A percentile compares a stretch with the other conserved stretches of the same genome.
Evolutionary conservation across 257 asterid genomes (phyloP).

Genomic region (Nyctanthes arbortristis): DNA sequence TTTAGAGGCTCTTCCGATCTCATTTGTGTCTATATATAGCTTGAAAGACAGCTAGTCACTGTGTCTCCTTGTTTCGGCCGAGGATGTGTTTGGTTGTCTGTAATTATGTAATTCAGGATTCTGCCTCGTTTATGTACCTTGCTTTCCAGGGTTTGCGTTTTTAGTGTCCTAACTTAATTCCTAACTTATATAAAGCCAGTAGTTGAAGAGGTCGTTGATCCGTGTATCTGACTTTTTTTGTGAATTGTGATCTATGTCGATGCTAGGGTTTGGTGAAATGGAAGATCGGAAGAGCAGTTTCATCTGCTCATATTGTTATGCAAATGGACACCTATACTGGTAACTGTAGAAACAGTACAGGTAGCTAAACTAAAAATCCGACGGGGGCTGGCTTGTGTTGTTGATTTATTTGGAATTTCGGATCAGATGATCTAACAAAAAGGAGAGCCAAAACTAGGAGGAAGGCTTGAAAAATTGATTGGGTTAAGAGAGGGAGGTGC

Average conservation of each 20-base stretch:
- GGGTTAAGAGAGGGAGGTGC: neutral
- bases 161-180: constrained; percentile 21
- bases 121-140: constrained; percentile 2
- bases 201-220: constrained; percentile 30
- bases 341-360: too few species aligned
- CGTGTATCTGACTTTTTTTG: constrained; percentile 20
- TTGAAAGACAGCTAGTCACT: constrained; percentile 32
- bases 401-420: too few species aligned
- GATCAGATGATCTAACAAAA: too few species aligned
- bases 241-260: neutral
- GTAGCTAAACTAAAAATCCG: neutral
- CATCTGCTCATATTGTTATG: neutral
- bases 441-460: too few species aligned
- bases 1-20: constrained; percentile 24
- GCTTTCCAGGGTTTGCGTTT: constrained; percentile 5
- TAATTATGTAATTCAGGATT: constrained; percentile 42
- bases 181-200: constrained; percentile 17
- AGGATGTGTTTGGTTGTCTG: constrained; percentile 51
- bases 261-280: neutral
- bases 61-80: constrained; percentile 27
- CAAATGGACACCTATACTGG: neutral
- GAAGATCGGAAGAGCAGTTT: too few species aligned
- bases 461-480: neutral
- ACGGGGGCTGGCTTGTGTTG: too few species aligned
- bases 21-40: constrained; percentile 35